phyloP scores from a whole-genome alignment of 1,139 yeast genomes.

The Pichia terricola region DNA sequence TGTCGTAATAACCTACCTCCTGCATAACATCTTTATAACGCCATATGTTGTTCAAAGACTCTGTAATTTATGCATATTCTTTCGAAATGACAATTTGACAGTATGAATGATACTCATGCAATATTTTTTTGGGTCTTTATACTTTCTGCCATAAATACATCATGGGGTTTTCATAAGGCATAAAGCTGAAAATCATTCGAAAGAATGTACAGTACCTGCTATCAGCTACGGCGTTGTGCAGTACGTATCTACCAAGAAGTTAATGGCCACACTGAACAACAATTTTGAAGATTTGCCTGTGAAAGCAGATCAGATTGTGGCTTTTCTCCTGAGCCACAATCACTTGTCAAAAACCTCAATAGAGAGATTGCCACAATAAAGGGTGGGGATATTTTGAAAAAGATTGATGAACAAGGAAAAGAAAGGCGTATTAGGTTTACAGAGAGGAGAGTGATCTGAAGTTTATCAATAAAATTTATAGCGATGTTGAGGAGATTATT shows the following conservation, averaged over 20 bases:
- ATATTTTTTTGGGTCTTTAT: too few species aligned
- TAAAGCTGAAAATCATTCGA: too few species aligned
- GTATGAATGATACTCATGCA: too few species aligned
- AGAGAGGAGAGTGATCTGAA: conserved; percentile 52
- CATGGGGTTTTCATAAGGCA: too few species aligned
- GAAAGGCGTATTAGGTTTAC: conserved; percentile 32
- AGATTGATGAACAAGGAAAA: conserved; percentile 23
- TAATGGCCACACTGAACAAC: conserved; percentile 54
- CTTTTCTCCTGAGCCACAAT: conserved; percentile 10
- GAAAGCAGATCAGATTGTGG: conserved; percentile 42
- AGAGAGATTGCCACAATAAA: conserved; percentile 52
- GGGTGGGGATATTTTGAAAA: conserved; percentile 33
- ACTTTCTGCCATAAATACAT: too few species aligned
- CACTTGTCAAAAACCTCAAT: conserved; percentile 43
- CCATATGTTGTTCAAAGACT: too few species aligned
- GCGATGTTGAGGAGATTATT: conserved; percentile 31
- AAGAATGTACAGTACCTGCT: too few species aligned
- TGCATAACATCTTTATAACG: background rate
- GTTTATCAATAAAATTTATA: conserved; percentile 43
- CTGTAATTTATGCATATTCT: too few species aligned
- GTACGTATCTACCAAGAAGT: conserved; percentile 25
- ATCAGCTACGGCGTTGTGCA: too few species aligned
- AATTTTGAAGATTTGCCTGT: conserved; percentile 54
- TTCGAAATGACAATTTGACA: too few species aligned
- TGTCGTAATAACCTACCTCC: conserved; percentile 86